Conservation (phyloP, 2,329 filamentous ascomycete genomes). For the Phoma sp. region DNA sequence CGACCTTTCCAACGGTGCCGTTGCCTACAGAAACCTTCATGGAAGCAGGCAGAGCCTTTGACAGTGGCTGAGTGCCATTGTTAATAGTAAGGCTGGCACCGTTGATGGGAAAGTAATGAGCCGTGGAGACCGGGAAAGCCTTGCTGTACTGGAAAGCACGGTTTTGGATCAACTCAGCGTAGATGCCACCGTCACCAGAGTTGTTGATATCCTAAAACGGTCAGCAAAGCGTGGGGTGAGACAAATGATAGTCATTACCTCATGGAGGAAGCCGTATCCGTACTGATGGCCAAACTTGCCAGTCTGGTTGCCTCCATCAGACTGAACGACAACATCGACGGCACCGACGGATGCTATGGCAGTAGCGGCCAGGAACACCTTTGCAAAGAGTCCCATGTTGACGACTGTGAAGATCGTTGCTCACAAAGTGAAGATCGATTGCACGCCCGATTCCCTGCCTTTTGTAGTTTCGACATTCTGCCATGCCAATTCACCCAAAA, state of each 20-base stretch:
- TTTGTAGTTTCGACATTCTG: slow-evolving; percentile 7
- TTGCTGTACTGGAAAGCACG: slow-evolving; percentile 68
- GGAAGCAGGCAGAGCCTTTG: slow-evolving; percentile 53
- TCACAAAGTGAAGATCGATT: slow-evolving; percentile 11
- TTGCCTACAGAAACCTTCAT: slow-evolving; percentile 50
- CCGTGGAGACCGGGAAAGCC: slow-evolving; percentile 32
- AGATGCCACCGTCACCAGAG: slow-evolving; percentile 74
- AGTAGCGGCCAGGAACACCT: slow-evolving; percentile 28
- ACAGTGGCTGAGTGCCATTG: slow-evolving; percentile 50
- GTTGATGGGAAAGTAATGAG: slow-evolving; percentile 43
- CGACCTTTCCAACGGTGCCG: slow-evolving; percentile 48
- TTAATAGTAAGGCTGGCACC: slow-evolving; percentile 47
- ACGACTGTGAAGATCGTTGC: slow-evolving; percentile 18
- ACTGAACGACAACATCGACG: slow-evolving; percentile 36
- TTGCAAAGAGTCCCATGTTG: slow-evolving; percentile 31
- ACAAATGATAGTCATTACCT: slow-evolving; percentile 18
- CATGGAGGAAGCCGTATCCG: slow-evolving; percentile 42
- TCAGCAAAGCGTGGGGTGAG: background rate
- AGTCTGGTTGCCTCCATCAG: slow-evolving; percentile 36
- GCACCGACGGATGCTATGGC: slow-evolving; percentile 31
- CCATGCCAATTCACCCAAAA: slow-evolving; percentile 6
- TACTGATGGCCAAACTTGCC: slow-evolving; percentile 38
- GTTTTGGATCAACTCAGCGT: slow-evolving; percentile 74
- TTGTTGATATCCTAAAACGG: slow-evolving; percentile 60
- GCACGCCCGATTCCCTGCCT: background rate